Evolutionary conservation across 306 rosid species (phyloP), one percentile per base, ranked within the genome.

Genomic region (Luffa aegyptiaca): DNA sequence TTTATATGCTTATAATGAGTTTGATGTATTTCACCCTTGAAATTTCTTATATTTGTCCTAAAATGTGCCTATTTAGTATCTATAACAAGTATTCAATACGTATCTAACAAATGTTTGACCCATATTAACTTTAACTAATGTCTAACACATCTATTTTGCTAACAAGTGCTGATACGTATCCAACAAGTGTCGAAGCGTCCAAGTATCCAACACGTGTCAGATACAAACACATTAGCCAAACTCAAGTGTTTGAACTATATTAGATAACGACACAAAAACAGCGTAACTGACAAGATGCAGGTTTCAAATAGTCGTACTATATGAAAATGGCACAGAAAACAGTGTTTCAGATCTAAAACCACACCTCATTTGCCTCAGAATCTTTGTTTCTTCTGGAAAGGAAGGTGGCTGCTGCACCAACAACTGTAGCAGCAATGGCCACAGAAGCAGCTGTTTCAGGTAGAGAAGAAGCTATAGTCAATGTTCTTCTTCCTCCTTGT

Each of bases 381-480:
- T 85, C 58, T 79, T 91, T 91, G 85, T 82, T 85, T 90, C 97
- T 90, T 83, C 83, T 81, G 55, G 85, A 88, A 74, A 95, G 88
- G 85, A 92, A 59, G 64, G 93, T 85, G 77, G 96, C 93, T 51
- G 98, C 98, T 61, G 93, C 91, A 35, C 97, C 97, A 44, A 92
- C 92, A 3, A 92, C 76, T 80, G 93, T 90, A 52, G 93, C 94
- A 46, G 93, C 93, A 20, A 92, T 87, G 9, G 90, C 98, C 80
- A 91, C 84, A 17, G 97, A 91, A 80, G 96, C 97, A 1, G 91
- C 98, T 46, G 98, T 90, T 84, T 92, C 97, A 2, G 93, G 97
- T 73, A 95, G 82, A 48, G 97, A 90, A 72, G 77, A 83, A 26
- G 90, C 77, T 71, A 78, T 80, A 3, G 81, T 62, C 65, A 85